These are phyloP conservation scores for Neonectria hederae DNA, from an alignment of 2,329 filamentous ascomycete species.

Conservation along the genomic window DNA sequence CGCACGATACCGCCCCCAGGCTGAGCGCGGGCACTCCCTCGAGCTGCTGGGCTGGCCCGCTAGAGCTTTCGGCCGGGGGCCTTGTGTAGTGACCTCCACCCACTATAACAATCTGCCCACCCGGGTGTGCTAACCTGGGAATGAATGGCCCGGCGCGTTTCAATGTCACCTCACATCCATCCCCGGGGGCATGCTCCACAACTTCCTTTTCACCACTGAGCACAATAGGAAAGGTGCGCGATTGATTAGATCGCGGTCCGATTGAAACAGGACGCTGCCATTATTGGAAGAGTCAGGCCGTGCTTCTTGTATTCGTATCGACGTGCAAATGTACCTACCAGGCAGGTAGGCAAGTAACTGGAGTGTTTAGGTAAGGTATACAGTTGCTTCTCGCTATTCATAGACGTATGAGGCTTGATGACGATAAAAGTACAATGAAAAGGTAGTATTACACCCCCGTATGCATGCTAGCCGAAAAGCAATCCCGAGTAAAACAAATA, in stretches of 20 bases:
- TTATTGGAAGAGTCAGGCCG: background rate
- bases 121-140: background rate
- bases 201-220: background rate
- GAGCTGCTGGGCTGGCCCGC: background rate
- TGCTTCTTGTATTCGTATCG: background rate
- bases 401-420: constrained; percentile 7
- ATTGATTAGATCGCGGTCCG: background rate
- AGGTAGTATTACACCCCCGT: background rate
- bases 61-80: constrained; percentile 1
- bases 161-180: background rate
- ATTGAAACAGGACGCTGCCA: background rate
- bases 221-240: background rate
- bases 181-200: background rate
- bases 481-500: background rate
- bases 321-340: background rate
- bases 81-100: constrained; percentile 3
- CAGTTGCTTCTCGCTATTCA: constrained; percentile 6
- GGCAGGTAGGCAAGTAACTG: no score
- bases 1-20: constrained; percentile 35
- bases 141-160: background rate
- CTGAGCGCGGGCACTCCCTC: constrained; percentile 11
- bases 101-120: background rate
- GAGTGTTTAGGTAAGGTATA: background rate
- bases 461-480: constrained; percentile 6
- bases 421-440: constrained; percentile 17